A percentile compares a stretch with the other conserved stretches of the same genome.
Conservation (phyloP, 108 stramenopile species). For the Skeletonema potamos region DNA sequence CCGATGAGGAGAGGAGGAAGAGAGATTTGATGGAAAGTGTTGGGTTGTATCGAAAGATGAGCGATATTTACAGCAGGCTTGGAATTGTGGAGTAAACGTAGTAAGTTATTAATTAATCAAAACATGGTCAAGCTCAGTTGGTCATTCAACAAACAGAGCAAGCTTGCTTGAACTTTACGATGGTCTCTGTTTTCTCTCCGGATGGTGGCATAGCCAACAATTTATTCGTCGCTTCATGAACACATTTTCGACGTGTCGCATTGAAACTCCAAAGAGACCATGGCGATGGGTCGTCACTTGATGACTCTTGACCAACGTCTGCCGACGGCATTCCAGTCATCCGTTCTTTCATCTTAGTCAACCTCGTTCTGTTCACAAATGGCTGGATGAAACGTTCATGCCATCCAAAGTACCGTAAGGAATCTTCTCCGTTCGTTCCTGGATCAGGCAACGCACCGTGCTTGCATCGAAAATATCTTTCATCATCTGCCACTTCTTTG, state of each 20-base stretch:
- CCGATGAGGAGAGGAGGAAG: constrained; percentile 24
- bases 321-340: background rate
- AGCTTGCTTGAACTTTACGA: background rate
- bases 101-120: too few species aligned
- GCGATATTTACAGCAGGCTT: constrained; percentile 44
- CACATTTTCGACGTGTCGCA: constrained; percentile 35
- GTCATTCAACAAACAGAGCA: constrained; percentile 28
- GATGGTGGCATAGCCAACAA: constrained; percentile 31
- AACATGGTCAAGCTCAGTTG: too few species aligned
- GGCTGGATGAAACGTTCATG: constrained; percentile 37
- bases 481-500: constrained; percentile 25
- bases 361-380: constrained; percentile 33
- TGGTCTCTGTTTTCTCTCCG: constrained; percentile 22
- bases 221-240: constrained; percentile 34
- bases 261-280: constrained; percentile 45
- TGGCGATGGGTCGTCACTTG: constrained; percentile 8
- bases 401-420: constrained; percentile 42
- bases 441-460: constrained; percentile 44
- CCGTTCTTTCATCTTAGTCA: constrained; percentile 21
- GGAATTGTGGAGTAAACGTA: constrained; percentile 44
- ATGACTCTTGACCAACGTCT: background rate
- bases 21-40: constrained; percentile 46
- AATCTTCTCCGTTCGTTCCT: constrained; percentile 31
- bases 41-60: constrained; percentile 47
- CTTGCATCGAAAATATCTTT: constrained; percentile 35